Base-by-base conservation (phyloP, 208 protist genomes). In the Wallacemonas sp. region DNA sequence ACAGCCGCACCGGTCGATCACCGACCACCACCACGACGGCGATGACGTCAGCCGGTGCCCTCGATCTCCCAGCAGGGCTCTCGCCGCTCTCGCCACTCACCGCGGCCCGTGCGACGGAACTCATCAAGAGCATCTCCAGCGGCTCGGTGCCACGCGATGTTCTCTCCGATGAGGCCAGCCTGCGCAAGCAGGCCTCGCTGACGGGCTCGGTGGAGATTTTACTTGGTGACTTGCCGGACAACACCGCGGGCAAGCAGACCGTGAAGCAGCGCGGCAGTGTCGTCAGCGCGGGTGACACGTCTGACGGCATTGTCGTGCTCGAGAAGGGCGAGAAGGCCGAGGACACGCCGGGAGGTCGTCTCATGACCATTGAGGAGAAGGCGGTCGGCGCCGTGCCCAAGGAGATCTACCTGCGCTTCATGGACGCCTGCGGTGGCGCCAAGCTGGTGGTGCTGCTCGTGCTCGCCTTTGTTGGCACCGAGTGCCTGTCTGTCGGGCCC, bases 291-390 rank as follows among this genome's bases (percentile, higher is more conserved):
- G n/a, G 42, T 22, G 42, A 48, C n/a, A 8, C 11, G 48, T 33
- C 48, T 32, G 23, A 31, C 2, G n/a, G 32, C 8, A 11, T 8
- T 8, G 52, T 59, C 12, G 31, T 16, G 14, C 52, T 33, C 3
- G 38, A 46, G 42, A 54, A 44, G 1, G 38, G 22, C 11, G 61
- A 61, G 29, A 45, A 45, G 1, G 63, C 50, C 8, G 63, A 45
- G 29, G 66, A 42, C 5, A 61, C 32, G 7, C 50, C 29, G 10
- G 65, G 29, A n/a, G 45, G 22, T 12, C 46, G 50, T 11, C 68
- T 95, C n/a, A 85, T 92, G 33, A 46, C 50, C 12, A 45, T 66
- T 39, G 89, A 97, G 71, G 88, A 95, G 26, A 78, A 83, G 49
- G 79, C 70, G 52, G 28, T 42, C 5, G 93, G 91, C 32, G 57